These are phyloP conservation scores for Vitis hybrid DNA, from an alignment of 177 flowering plant genomes.

Conservation along the genomic window DNA sequence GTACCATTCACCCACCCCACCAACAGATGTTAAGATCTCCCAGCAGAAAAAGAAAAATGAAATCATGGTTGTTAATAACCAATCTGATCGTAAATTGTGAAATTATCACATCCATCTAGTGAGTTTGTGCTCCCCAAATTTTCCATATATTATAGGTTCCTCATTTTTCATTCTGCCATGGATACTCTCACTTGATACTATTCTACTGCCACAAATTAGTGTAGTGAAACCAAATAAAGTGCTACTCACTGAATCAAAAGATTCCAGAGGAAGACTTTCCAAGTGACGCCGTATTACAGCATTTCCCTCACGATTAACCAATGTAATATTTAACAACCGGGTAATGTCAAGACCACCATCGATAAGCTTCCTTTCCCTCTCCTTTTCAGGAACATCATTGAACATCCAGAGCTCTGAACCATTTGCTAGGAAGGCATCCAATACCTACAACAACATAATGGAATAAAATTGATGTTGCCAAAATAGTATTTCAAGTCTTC, in stretches of 20 bases:
- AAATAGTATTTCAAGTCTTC: neutral
- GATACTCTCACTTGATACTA: neutral
- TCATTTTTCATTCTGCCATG: neutral
- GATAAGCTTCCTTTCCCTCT: conserved; percentile 70
- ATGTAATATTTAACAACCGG: conserved; percentile 53
- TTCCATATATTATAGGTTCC: too few species aligned
- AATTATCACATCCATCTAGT: too few species aligned
- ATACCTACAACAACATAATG: conserved; percentile 42
- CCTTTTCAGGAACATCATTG: conserved; percentile 77
- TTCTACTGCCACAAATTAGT: neutral
- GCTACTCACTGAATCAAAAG: conserved; percentile 73
- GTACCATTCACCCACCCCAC: neutral
- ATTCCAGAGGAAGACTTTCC: conserved; percentile 86
- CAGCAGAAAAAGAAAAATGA: too few species aligned
- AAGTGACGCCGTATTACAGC: conserved; percentile 82
- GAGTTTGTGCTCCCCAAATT: too few species aligned
- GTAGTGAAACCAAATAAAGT: neutral
- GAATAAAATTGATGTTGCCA: neutral
- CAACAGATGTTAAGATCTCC: too few species aligned
- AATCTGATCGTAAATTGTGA: too few species aligned
- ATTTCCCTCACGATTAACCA: conserved; percentile 81
- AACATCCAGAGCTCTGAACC: conserved; percentile 90
- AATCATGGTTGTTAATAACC: too few species aligned
- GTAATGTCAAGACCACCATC: conserved; percentile 74
- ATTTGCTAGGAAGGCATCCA: conserved; percentile 78